phyloP scores from a whole-genome alignment of 352 stramenopile genomes.

The Globisporangium takayamanum region DNA sequence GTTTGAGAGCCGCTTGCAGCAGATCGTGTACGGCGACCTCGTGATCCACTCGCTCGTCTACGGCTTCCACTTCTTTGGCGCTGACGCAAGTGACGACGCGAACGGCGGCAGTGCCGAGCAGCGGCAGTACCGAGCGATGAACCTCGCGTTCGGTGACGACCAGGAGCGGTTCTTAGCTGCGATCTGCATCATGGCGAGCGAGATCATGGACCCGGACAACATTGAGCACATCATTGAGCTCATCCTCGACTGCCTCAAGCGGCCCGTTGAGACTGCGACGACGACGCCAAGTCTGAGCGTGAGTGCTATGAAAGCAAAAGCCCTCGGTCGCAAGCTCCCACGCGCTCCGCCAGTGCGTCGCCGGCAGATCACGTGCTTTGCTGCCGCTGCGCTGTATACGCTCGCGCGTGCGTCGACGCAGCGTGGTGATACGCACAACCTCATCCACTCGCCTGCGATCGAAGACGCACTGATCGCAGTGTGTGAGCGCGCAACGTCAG shows the following conservation, averaged over 20 bases:
- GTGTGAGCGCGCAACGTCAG: constrained; percentile 20
- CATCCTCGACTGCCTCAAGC: constrained; percentile 35
- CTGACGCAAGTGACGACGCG: constrained; percentile 3
- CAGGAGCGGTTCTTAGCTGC: constrained; percentile 62
- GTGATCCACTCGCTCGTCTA: constrained; percentile 44
- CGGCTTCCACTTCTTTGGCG: constrained; percentile 44
- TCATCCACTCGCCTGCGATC: constrained; percentile 34
- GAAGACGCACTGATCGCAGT: constrained; percentile 43
- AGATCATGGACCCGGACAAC: constrained; percentile 52
- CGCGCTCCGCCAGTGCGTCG: constrained; percentile 25
- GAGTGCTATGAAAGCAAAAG: neutral
- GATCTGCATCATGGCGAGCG: constrained; percentile 56
- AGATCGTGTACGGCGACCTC: constrained; percentile 53
- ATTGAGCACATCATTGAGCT: constrained; percentile 55
- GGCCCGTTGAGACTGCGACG: neutral
- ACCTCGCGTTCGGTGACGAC: constrained; percentile 51
- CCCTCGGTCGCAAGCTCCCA: neutral
- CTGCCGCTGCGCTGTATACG: constrained; percentile 41
- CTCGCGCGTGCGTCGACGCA: constrained; percentile 48
- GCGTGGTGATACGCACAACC: constrained; percentile 39
- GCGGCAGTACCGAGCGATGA: constrained; percentile 21
- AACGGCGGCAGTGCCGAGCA: neutral
- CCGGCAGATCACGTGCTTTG: constrained; percentile 38
- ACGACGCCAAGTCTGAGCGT: neutral
- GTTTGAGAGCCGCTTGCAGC: constrained; percentile 60